Conservation (phyloP, 225 moss, liverwort and hornwort genomes). For the Pleurozium schreberi region DNA sequence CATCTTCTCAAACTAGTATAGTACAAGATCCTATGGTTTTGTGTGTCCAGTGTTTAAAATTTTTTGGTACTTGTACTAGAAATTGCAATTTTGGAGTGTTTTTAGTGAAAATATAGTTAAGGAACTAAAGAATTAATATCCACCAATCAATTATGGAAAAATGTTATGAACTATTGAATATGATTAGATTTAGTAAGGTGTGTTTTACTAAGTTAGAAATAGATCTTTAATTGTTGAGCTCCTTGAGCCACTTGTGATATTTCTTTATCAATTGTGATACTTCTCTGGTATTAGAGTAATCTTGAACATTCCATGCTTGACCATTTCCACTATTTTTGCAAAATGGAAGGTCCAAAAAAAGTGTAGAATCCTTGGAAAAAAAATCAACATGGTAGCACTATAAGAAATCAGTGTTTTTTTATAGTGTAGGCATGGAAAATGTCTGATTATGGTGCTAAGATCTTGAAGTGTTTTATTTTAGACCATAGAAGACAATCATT, state of each 20-base stretch:
- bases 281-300: neutral
- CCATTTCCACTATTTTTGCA: neutral
- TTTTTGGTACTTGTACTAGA: no score
- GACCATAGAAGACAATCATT: neutral
- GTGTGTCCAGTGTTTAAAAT: no score
- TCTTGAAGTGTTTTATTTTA: neutral
- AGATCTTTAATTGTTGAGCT: neutral
- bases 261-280: no score
- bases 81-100: no score
- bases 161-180: neutral
- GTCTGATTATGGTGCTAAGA: neutral
- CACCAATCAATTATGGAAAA: neutral
- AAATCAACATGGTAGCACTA: no score
- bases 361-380: no score
- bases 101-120: no score
- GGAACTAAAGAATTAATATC: no score
- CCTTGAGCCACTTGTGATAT: neutral
- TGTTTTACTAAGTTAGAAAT: neutral
- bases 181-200: neutral
- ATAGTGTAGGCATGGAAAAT: neutral
- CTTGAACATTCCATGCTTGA: rapidly evolving
- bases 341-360: neutral
- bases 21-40: no score
- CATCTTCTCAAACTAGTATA: no score
- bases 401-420: no score